These are phyloP conservation scores for Rubus parviflorus DNA, from an alignment of 306 rosid genomes.

Conservation along the genomic window DNA sequence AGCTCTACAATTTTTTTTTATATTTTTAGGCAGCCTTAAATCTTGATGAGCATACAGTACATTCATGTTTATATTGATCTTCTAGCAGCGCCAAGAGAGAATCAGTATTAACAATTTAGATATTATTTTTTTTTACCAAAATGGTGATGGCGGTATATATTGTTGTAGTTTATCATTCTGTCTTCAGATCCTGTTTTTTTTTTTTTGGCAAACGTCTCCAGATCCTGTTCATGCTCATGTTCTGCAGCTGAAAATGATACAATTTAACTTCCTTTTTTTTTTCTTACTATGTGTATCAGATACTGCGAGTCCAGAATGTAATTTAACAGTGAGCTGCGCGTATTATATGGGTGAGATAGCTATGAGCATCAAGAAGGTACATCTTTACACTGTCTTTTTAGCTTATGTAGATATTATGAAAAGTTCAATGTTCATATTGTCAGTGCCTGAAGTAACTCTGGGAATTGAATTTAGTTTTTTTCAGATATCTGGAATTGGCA, in stretches of 20 bases:
- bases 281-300: constrained; percentile 38
- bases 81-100: not conserved
- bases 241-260: not conserved
- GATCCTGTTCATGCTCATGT: constrained; percentile 16
- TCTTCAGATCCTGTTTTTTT: no score
- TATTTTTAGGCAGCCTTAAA: constrained; percentile 3
- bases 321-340: constrained; percentile 70
- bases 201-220: no score
- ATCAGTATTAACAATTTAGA: not conserved
- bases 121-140: not conserved
- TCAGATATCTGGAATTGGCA: not conserved
- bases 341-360: constrained; percentile 90
- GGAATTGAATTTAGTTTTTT: not conserved
- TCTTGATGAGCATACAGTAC: not conserved
- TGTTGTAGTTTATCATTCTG: no score
- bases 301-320: constrained; percentile 75
- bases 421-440: not conserved
- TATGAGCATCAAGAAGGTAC: constrained; percentile 90
- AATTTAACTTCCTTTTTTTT: not conserved
- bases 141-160: not conserved
- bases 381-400: constrained; percentile 22
- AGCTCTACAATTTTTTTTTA: not conserved
- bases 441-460: not conserved
- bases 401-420: constrained; percentile 5
- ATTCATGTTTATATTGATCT: not conserved